These are phyloP conservation scores for Knufia fluminis DNA, from an alignment of 2,329 filamentous ascomycete genomes.

Conservation along the genomic window DNA sequence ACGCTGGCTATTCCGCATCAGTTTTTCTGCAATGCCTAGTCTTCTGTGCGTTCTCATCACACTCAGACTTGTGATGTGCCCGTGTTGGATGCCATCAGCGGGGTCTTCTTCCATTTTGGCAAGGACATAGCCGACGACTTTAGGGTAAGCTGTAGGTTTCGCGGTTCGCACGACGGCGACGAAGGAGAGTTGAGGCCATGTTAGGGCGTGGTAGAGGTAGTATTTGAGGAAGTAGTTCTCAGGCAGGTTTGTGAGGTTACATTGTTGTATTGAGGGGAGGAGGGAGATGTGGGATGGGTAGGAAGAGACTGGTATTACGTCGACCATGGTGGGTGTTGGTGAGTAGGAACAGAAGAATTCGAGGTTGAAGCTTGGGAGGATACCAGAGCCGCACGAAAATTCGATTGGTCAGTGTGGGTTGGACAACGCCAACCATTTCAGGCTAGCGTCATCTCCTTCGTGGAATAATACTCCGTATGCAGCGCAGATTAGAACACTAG, in stretches of 20 bases:
- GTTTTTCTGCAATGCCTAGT: slow-evolving; percentile 86
- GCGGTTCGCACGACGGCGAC: slow-evolving; percentile 86
- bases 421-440: too few species aligned
- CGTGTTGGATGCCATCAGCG: slow-evolving; percentile 78
- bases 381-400: not conserved
- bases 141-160: slow-evolving; percentile 78
- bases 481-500: too few species aligned
- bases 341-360: not conserved
- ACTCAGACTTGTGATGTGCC: slow-evolving; percentile 88
- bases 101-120: slow-evolving; percentile 99
- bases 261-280: slow-evolving; percentile 81
- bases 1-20: slow-evolving; percentile 92
- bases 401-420: not conserved
- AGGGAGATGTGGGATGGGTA: slow-evolving; percentile 64
- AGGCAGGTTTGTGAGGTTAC: slow-evolving; percentile 96
- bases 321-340: slow-evolving; percentile 35
- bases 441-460: too few species aligned
- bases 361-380: not conserved
- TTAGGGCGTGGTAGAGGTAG: slow-evolving; percentile 97
- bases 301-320: slow-evolving; percentile 39
- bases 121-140: slow-evolving; percentile 97
- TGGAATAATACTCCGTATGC: too few species aligned
- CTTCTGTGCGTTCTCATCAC: slow-evolving; percentile 94
- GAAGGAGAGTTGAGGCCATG: slow-evolving; percentile 94
- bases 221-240: slow-evolving; percentile 99